Evolutionary conservation across 2,329 filamentous ascomycete genomes (phyloP), one percentile per base, ranked within the genome.

Genomic region (Fusarium sp.): DNA sequence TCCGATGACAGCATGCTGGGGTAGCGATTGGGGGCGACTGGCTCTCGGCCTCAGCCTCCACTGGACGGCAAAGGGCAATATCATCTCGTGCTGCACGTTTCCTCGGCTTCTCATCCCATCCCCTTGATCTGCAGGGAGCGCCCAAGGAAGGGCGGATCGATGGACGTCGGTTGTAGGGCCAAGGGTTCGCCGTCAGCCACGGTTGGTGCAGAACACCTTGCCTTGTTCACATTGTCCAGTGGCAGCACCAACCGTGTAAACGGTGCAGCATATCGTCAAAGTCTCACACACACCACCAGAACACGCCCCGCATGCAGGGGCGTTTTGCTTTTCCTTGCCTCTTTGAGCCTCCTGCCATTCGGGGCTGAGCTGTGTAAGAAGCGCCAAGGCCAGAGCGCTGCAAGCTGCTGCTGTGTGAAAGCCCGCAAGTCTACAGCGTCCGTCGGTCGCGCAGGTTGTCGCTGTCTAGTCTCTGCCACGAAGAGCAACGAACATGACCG

Each of bases 151-250:
- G 40, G 20, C 42, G 14, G 10, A 52, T 47, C 7, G 45, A 45
- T 14, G 27, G 61, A 18, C 35, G 35, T 45, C 36, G 25, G 29
- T 33, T 57, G 27, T 25, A 45, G 45, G 50, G 65, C 65, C 69
- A 74, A 64, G 59, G 27, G 63, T 67, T 70, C 59, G 66, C 69
- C 63, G 22, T 40, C 52, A 74, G 71, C 62, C 65, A 74, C 68
- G 33, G 68, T 73, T 59, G 68, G 72, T 73, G 72, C 42, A 73
- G 72, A 75, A 73, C 27, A 62, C 65, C 68, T 40, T 73, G 45
- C 69, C 68, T 45, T 73, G 57, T 73, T 52, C 57, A 42, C 74
- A 74, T 74, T 74, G 72, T 70, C 71, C 66, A 59, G 64, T 22
- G 14, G 38, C 45, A 58, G 29, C 10, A 42, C 27, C 40, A 56